Conservation (phyloP, 768 basidiomycete species). For the Galerina marginata region DNA sequence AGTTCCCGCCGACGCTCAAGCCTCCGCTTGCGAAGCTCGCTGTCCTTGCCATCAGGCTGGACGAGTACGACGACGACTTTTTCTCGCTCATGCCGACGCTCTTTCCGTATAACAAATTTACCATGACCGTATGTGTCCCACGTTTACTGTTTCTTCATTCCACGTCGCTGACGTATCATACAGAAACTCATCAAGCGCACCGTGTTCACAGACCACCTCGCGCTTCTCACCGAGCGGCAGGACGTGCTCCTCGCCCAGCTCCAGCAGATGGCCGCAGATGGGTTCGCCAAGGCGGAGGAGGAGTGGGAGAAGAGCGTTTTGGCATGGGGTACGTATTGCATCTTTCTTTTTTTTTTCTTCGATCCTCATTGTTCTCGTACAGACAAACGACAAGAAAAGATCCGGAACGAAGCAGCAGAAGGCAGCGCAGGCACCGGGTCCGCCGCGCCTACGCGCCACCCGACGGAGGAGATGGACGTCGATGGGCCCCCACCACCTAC, state of each 20-base stretch:
- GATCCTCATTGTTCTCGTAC: background rate
- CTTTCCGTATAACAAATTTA: constrained; percentile 96
- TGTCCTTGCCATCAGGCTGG: constrained; percentile 77
- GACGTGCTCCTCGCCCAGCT: constrained; percentile 72
- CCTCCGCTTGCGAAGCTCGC: constrained; percentile 75
- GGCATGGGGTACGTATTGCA: constrained; percentile 63
- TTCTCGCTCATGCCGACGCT: constrained; percentile 86
- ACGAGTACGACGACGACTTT: constrained; percentile 91
- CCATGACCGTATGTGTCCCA: constrained; percentile 73
- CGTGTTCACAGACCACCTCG: constrained; percentile 77
- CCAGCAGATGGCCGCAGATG: constrained; percentile 60
- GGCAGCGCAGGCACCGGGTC: constrained; percentile 39
- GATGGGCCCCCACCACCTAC: constrained; percentile 24
- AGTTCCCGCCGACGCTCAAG: constrained; percentile 86
- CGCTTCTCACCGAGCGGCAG: constrained; percentile 69
- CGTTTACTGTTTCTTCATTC: background rate
- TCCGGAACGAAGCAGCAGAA: constrained; percentile 38
- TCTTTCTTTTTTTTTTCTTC: background rate
- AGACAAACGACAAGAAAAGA: constrained; percentile 67
- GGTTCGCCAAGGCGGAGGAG: constrained; percentile 71
- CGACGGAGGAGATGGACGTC: constrained; percentile 53
- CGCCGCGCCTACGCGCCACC: constrained; percentile 46
- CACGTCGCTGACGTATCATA: background rate
- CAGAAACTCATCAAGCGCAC: constrained; percentile 94
- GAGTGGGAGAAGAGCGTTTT: constrained; percentile 76